Base-by-base conservation (phyloP, 768 basidiomycete genomes). In the Mycena metata region DNA sequence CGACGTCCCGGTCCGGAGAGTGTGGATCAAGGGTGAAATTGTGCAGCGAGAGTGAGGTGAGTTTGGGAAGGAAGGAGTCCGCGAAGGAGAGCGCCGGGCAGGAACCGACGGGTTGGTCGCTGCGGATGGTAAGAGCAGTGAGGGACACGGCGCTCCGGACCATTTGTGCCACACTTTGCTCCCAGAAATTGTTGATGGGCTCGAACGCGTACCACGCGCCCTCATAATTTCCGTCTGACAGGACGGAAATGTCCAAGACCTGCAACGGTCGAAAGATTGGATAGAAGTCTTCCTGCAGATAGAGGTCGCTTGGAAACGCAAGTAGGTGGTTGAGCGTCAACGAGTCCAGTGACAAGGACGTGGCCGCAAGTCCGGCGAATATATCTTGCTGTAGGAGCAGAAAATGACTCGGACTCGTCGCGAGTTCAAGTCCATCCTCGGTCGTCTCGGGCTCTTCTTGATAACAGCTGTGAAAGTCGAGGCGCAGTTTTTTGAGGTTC, bases 281-380 rank as follows among this genome's bases (percentile, higher is more conserved):
- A 16, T 46, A 41, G 42, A 64, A 69, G 1, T 41, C 30, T 15
- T 49, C n/a, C 23, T 55, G 24, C n/a, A 11, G 19, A 15, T 69
- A 65, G 26, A 69, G 51, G 3, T 39, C n/a, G 63, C 47, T 16
- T 3, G 55, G 63, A 1, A 56, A 33, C 7, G 52, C 49, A 50
- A 64, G 15, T 3, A 68, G n/a, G 60, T 68, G 56, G 24, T 49
- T 43, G 35, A 68, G 54, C 35, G 54, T 49, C 45, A 67, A 24
- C 10, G 66, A 60, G 0, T 42, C 16, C 17, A 67, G 7, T 6
- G 47, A 19, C 3, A 55, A 60, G 8, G 35, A 45, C 39, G 61
- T 51, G n/a, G 51, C 21, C 5, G 62, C 26, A 4, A 64, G 52
- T 8, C 51, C 17, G 9, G 24, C 21, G 19, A 58, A 45, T 45